Conservation (phyloP, 257 asterid species). For the Nicotiana benthamiana region DNA sequence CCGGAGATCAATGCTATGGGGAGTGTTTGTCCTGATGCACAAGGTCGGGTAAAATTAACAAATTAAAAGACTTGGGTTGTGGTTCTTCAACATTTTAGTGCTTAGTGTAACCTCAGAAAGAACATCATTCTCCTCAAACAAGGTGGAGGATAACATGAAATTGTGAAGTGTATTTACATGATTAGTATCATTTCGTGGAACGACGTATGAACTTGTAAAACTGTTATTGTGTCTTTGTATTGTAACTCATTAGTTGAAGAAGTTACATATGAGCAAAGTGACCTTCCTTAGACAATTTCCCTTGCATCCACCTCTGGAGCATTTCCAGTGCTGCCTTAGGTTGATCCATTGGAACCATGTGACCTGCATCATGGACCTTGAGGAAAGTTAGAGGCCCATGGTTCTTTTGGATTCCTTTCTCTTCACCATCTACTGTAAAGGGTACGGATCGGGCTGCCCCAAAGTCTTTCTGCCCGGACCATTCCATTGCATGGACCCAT, state of each 20-base stretch:
- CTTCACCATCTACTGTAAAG: constrained; percentile 45
- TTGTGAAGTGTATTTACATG: background rate
- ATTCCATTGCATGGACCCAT: constrained; percentile 72
- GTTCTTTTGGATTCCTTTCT: constrained; percentile 47
- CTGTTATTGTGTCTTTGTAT: background rate
- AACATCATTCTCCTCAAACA: background rate
- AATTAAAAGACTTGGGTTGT: background rate
- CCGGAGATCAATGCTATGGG: too few relatives aligned
- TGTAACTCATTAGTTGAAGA: background rate
- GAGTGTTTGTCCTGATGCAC: background rate
- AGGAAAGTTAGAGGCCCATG: constrained; percentile 49
- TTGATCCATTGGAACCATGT: constrained; percentile 75
- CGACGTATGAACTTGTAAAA: background rate
- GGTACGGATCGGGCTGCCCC: constrained; percentile 30
- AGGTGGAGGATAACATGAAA: background rate
- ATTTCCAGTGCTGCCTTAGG: constrained; percentile 59
- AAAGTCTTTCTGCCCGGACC: constrained; percentile 54
- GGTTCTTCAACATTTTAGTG: background rate
- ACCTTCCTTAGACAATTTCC: constrained; percentile 14
- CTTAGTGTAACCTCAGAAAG: background rate
- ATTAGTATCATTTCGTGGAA: background rate
- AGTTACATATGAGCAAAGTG: constrained; percentile 2
- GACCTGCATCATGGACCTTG: constrained; percentile 64
- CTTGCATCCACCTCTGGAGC: constrained; percentile 60
- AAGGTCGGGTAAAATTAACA: background rate